These are phyloP conservation scores for Suhomyces anneliseae DNA, from an alignment of 1,139 yeast genomes.

Conservation along the genomic window DNA sequence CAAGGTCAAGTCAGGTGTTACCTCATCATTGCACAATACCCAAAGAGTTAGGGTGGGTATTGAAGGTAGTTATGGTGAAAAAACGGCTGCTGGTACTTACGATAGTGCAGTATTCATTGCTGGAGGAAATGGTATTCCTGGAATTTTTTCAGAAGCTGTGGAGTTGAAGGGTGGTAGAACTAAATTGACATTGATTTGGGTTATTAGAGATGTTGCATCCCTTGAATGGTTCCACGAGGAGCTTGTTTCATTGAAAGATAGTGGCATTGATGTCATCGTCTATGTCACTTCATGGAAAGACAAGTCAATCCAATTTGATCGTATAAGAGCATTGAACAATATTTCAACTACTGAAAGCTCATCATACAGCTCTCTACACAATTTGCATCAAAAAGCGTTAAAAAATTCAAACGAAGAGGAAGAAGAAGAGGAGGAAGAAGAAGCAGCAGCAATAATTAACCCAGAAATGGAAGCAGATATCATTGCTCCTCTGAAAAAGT, in stretches of 20 bases:
- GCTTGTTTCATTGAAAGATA: conserved; percentile 14
- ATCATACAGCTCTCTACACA: not conserved
- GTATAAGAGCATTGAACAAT: not conserved
- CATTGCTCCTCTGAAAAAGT: not conserved
- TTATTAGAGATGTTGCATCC: conserved; percentile 19
- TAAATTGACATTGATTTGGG: conserved; percentile 21
- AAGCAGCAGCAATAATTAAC: not conserved
- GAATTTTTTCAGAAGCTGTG: conserved; percentile 22
- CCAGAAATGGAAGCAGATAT: not conserved
- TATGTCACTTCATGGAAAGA: conserved; percentile 16
- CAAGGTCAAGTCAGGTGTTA: conserved; percentile 49
- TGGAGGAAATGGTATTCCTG: conserved; percentile 31
- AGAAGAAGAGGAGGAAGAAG: not conserved
- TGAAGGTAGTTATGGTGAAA: conserved; percentile 27
- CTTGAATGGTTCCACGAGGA: conserved; percentile 24
- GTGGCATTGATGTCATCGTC: conserved; percentile 18
- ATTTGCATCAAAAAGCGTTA: not conserved
- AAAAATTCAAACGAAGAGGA: not conserved
- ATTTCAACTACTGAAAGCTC: not conserved
- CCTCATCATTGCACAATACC: conserved; percentile 32
- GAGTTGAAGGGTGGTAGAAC: conserved; percentile 6
- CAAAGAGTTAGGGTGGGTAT: conserved; percentile 22
- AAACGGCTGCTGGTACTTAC: conserved; percentile 19
- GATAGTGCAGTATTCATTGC: conserved; percentile 26
- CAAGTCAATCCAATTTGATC: not conserved